Base-by-base conservation (phyloP, 345 rosid genomes). In the Reutealis trisperma region DNA sequence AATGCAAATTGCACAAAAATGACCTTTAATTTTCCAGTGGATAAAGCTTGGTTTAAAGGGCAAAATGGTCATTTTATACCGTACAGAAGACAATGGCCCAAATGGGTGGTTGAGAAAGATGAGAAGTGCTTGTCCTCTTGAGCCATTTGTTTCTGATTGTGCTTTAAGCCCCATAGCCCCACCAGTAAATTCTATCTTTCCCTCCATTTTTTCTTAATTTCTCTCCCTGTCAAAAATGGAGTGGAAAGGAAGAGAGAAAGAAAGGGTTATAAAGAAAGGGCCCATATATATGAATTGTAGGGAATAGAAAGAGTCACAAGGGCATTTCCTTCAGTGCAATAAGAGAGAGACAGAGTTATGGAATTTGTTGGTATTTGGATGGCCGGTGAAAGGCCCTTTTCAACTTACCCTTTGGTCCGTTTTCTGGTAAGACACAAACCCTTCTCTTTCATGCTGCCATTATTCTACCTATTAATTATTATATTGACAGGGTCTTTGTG, bases 301-400 rank as follows among this genome's bases (percentile, higher is more conserved):
- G 25, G 63, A 60, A 42, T 55, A 22, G 77, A 67, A 73, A 77
- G 80, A 54, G 70, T 69, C 65, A 25, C 18, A 70, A 61, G 70
- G 71, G 34, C 71, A 79, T 76, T 55, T 64, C 4, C 15, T 70
- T 70, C 49, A 62, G 77, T 78, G 83, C 80, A 64, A 2, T 8
- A 25, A 45, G 54, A 21, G 25, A 22, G 59, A 5, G 18, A 51
- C 21, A 52, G 57, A 37, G 41, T 37, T 4, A 37, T 37, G 15
- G 12, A 32, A 11, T 75, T 76, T 70, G 68, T 37, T 60, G 63
- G 42, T 10, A 24, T 63, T 54, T 78, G 64, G 72, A 77, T 77
- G 90, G 90, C 88, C 87, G 88, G 86, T 89, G 89, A 79, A 84
- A 83, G 74, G 84, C 82, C 77, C 82, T 71, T 89, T 87, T 89